Evolutionary conservation across 2,329 filamentous ascomycete genomes (phyloP), one percentile per base, ranked within the genome.

Genomic region (Endothia cerciana): DNA sequence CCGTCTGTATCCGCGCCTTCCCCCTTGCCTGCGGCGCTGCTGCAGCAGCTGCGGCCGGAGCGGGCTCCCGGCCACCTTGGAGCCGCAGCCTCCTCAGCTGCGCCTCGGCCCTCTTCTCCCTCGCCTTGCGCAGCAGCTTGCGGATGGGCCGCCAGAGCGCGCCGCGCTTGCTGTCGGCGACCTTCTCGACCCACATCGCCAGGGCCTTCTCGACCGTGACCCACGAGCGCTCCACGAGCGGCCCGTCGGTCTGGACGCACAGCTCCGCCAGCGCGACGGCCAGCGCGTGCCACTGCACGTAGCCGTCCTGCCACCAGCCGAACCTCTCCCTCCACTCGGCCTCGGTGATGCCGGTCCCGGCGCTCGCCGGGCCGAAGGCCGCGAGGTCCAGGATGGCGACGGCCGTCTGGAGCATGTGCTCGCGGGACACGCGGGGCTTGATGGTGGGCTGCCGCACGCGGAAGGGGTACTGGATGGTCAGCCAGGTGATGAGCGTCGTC

Each of bases 261-360:
- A 86, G 76, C 68, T 85, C 83, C 1, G 83, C 83, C 17, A 86
- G 73, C 1, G 81, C 79, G 7, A 86, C 82, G 1, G 84, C 82
- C 0, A 86, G 74, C 8, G 83, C 79, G 69, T 86, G 84, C 84
- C 84, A 86, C 65, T 84, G 83, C 17, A 84, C 80, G 72, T 83
- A 86, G 0, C 77, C 80, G 17, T 77, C 72, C n/a, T 78, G 76
- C 78, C 83, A 82, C 81, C 83, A 85, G 25, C 73, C 72, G 73
- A 79, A 84, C 3, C 77, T 73, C 15, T 77, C 75, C 0, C 49
- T 15, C 47, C 51, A 65, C 40, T 63, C 65, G 5, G n/a, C 33
- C 7, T 55, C 63, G 4, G 40, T 25, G 47, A 72, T 74, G 53
- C 75, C 77, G 4, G 74, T 73, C n/a, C 76, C 75, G 15, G 36